A percentile compares a stretch with the other conserved stretches of the same genome.
Evolutionary conservation across 495 filamentous ascomycete genomes (phyloP).

Genomic region (Penicillium ucsense): DNA sequence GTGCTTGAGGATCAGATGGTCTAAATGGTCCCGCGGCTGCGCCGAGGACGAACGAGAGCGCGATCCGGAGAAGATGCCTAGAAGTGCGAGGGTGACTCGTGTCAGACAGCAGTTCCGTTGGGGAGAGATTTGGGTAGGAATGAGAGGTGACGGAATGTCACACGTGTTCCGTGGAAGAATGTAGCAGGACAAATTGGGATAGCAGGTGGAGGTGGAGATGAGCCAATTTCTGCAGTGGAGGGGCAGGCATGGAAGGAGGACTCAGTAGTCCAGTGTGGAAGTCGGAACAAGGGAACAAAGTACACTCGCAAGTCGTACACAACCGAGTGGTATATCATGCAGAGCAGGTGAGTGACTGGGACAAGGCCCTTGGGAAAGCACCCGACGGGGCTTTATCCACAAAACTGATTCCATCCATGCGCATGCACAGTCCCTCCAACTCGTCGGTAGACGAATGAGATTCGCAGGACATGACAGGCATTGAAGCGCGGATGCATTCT

Average conservation of each 20-base stretch:
- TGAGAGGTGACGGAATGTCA: too few species aligned
- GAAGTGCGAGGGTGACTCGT: slow-evolving; percentile 29
- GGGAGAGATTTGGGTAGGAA: neutral
- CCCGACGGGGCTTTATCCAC: too few species aligned
- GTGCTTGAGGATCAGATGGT: slow-evolving; percentile 49
- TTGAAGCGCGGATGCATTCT: neutral
- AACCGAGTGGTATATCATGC: too few species aligned
- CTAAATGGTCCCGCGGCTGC: slow-evolving; percentile 64
- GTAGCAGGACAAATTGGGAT: slow-evolving; percentile 7
- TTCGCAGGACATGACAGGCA: neutral
- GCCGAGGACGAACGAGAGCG: slow-evolving; percentile 46
- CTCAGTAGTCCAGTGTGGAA: too few species aligned
- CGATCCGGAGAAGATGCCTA: slow-evolving; percentile 43
- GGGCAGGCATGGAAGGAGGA: neutral
- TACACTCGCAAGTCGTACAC: too few species aligned
- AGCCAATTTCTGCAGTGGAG: neutral
- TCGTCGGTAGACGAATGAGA: neutral
- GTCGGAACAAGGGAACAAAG: too few species aligned
- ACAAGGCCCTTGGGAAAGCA: too few species aligned
- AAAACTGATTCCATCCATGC: too few species aligned
- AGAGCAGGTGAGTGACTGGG: too few species aligned
- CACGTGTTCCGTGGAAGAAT: slow-evolving; percentile 3
- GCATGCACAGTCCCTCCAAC: neutral
- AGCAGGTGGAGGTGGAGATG: slow-evolving; percentile 1
- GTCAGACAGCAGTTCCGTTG: slow-evolving; percentile 5